Percentiles rank a stretch among this genome's conserved stretches.
These are phyloP conservation scores for Erodium chrysanthum DNA, from an alignment of 441 rosid genomes.

Conservation along the genomic window DNA sequence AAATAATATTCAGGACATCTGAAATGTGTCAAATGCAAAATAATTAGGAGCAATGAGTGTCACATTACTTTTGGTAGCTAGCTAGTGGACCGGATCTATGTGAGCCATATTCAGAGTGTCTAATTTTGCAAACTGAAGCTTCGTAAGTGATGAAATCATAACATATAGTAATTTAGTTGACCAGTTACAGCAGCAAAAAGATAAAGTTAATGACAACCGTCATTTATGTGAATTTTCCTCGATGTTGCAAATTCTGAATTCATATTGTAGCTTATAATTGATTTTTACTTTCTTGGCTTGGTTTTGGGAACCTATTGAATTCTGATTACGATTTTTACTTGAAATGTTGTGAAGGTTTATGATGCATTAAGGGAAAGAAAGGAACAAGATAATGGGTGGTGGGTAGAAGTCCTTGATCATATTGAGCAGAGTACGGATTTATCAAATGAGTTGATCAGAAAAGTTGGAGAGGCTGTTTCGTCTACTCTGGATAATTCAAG, in stretches of 20 bases:
- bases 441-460: conserved; percentile 59
- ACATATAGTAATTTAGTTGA: background rate
- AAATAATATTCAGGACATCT: background rate
- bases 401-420: conserved; percentile 73
- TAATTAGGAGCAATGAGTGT: background rate
- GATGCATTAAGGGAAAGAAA: conserved; percentile 36
- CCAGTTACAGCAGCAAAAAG: background rate
- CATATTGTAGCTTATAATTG: too few relatives aligned
- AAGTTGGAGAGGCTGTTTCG: conserved; percentile 72
- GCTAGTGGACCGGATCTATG: background rate
- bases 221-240: conserved; percentile 1
- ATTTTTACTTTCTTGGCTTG: background rate
- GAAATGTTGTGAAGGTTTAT: conserved; percentile 46
- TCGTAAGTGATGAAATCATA: background rate
- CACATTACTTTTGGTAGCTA: too few relatives aligned
- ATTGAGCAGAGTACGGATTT: conserved; percentile 56
- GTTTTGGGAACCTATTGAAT: conserved; percentile 13
- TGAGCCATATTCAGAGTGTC: background rate
- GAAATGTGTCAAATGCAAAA: background rate
- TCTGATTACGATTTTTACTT: conserved; percentile 7
- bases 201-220: background rate
- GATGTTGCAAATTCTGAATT: too few relatives aligned
- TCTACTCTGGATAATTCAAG: conserved; percentile 49
- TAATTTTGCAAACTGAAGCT: background rate
- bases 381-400: conserved; percentile 53